phyloP scores from a whole-genome alignment of 805 yeast genomes.

The Yarrowia sp. region DNA sequence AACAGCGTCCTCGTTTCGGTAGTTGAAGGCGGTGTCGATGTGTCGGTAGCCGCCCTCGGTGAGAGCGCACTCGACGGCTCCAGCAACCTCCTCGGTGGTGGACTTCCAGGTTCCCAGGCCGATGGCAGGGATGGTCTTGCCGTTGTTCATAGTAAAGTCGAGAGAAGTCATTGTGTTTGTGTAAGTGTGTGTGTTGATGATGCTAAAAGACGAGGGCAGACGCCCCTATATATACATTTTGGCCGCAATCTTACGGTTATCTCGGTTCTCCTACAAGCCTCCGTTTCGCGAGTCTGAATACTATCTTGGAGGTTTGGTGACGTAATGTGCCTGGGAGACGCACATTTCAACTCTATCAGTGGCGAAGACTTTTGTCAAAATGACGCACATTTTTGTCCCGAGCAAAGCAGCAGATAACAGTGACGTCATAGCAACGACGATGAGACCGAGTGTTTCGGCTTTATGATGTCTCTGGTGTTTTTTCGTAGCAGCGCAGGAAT shows the following conservation, averaged over 20 bases:
- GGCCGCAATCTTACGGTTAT: background rate
- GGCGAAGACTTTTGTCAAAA: conserved; percentile 7
- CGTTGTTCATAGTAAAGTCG: conserved; percentile 51
- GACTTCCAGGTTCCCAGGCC: conserved; percentile 70
- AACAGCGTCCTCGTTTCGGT: conserved; percentile 64
- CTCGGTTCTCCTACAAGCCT: background rate
- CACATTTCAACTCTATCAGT: background rate
- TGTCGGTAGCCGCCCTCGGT: conserved; percentile 61
- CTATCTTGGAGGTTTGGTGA: conserved; percentile 13
- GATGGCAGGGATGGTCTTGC: conserved; percentile 59
- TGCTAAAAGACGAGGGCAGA: background rate
- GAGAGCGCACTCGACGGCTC: conserved; percentile 50
- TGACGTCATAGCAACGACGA: conserved; percentile 22
- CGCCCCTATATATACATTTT: conserved; percentile 3
- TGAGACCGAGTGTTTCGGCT: background rate
- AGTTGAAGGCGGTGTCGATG: conserved; percentile 72
- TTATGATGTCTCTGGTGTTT: no score
- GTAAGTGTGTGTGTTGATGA: background rate
- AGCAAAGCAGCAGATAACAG: background rate
- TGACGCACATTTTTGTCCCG: conserved; percentile 9
- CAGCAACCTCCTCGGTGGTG: conserved; percentile 46
- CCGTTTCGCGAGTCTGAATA: background rate
- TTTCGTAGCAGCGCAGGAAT: no score
- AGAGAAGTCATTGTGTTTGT: conserved; percentile 12
- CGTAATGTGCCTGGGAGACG: background rate